phyloP scores from a whole-genome alignment of 176 grass and related monocot species.

The Panicum miliaceum region DNA sequence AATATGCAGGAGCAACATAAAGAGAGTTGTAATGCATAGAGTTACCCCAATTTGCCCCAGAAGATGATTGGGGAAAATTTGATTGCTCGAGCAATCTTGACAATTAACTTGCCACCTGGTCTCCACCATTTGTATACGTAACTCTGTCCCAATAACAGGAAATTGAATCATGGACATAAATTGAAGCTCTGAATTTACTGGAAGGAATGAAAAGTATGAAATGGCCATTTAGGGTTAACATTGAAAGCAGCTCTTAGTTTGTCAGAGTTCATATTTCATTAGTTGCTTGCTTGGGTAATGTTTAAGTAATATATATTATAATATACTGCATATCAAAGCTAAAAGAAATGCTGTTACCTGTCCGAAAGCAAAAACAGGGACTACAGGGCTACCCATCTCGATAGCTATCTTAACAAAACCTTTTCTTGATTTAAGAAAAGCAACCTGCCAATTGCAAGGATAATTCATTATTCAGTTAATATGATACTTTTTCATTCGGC shows the following conservation, averaged over 20 bases:
- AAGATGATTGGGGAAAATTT: constrained; percentile 95
- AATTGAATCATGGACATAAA: constrained; percentile 3
- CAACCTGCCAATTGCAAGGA: constrained; percentile 61
- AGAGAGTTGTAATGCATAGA: not conserved
- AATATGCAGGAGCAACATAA: constrained; percentile 3
- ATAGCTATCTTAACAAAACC: constrained; percentile 93
- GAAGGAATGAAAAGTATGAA: not conserved
- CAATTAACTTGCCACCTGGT: constrained; percentile 77
- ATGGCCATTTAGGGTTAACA: not conserved
- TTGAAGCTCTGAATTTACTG: not conserved
- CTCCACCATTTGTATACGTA: constrained; percentile 93
- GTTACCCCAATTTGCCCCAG: constrained; percentile 85
- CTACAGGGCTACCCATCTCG: constrained; percentile 75
- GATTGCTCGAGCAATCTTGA: constrained; percentile 83
- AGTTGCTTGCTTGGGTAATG: not conserved
- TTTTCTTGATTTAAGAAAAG: constrained; percentile 90
- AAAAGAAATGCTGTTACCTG: constrained; percentile 55
- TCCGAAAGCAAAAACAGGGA: constrained; percentile 81
- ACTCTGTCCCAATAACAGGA: constrained; percentile 49
- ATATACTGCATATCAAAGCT: not conserved
- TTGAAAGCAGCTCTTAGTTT: not conserved
- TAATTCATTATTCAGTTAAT: constrained; percentile 22
- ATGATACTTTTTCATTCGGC: not conserved
- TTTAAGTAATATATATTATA: not conserved
- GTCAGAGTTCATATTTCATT: not conserved